Base-by-base conservation (phyloP, 495 filamentous ascomycete genomes). In the Collariella sp. region DNA sequence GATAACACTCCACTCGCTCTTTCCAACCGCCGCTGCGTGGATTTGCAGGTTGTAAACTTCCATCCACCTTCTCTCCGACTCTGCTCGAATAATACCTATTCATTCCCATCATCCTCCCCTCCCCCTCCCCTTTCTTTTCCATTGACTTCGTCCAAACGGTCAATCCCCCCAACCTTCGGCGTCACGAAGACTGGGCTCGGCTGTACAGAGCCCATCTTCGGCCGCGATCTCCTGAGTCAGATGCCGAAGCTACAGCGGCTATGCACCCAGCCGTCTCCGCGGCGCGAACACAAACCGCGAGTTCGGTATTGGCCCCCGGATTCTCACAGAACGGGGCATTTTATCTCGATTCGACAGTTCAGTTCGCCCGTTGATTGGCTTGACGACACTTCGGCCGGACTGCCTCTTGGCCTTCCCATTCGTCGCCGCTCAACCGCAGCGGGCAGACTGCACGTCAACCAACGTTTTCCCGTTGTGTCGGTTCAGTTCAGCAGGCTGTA, bases 41-140 rank as follows among this genome's bases (percentile, higher is more conserved):
- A n/a, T n/a, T n/a, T n/a, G n/a, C n/a, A n/a, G n/a, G n/a, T n/a
- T n/a, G n/a, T n/a, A n/a, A n/a, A n/a, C n/a, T n/a, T n/a, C n/a
- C n/a, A n/a, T n/a, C n/a, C n/a, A n/a, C n/a, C n/a, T n/a, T n/a
- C n/a, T n/a, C n/a, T n/a, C n/a, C n/a, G n/a, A n/a, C n/a, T n/a
- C n/a, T n/a, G n/a, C n/a, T n/a, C n/a, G n/a, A n/a, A n/a, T n/a
- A n/a, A n/a, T n/a, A n/a, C n/a, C n/a, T n/a, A n/a, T n/a, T 31
- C 9, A 31, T 31, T 31, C 26, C 26, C 26, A 31, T 31, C 56
- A 40, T 52, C 36, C 24, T 13, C 44, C 18, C 29, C 50, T 47
- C 56, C 53, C 47, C 57, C 50, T 61, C 44, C 52, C 29, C 51
- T 60, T 47, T 58, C 57, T 60, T 54, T 54, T 56, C 56, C 58